Conservation (phyloP, 106 monocot genomes). For the Chionographis japonica region DNA sequence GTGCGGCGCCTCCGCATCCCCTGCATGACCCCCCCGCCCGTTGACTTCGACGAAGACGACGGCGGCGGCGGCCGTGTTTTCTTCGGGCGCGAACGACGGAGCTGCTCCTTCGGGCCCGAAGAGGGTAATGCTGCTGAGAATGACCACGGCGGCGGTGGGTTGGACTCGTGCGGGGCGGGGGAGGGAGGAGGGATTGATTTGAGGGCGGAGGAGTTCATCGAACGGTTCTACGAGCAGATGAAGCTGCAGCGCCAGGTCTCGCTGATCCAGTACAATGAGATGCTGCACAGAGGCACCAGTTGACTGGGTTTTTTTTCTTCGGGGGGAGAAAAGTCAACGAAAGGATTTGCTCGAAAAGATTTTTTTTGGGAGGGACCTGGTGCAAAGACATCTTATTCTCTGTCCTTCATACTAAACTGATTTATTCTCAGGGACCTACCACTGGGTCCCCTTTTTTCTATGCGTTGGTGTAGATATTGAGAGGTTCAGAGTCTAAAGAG, state of each 20-base stretch:
- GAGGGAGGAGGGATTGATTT: constrained; percentile 29
- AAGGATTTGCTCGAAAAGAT: not conserved
- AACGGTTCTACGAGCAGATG: constrained; percentile 39
- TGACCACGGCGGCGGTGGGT: not conserved
- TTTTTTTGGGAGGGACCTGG: too few relatives aligned
- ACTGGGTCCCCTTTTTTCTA: too few relatives aligned
- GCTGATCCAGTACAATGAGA: constrained; percentile 26
- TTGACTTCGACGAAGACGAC: constrained; percentile 12
- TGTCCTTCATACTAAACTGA: too few relatives aligned
- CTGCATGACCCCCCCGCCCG: constrained; percentile 30
- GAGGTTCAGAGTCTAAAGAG: not conserved
- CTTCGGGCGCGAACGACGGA: not conserved
- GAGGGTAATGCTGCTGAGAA: not conserved
- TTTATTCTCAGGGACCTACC: too few relatives aligned
- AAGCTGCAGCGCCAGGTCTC: constrained; percentile 41
- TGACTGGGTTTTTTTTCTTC: too few relatives aligned
- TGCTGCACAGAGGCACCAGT: constrained; percentile 21
- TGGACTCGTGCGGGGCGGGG: not conserved
- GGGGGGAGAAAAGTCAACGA: too few relatives aligned
- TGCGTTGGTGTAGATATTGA: constrained; percentile 1
- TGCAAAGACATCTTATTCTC: too few relatives aligned
- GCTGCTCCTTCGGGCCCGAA: not conserved
- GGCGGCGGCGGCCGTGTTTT: not conserved
- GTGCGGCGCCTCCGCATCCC: constrained; percentile 28
- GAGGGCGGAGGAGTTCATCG: constrained; percentile 52